A percentile compares a stretch with the other conserved stretches of the same genome.
These are phyloP conservation scores for Colletotrichum higginsianum DNA, from an alignment of 2,329 filamentous ascomycete species.

Conservation along the genomic window DNA sequence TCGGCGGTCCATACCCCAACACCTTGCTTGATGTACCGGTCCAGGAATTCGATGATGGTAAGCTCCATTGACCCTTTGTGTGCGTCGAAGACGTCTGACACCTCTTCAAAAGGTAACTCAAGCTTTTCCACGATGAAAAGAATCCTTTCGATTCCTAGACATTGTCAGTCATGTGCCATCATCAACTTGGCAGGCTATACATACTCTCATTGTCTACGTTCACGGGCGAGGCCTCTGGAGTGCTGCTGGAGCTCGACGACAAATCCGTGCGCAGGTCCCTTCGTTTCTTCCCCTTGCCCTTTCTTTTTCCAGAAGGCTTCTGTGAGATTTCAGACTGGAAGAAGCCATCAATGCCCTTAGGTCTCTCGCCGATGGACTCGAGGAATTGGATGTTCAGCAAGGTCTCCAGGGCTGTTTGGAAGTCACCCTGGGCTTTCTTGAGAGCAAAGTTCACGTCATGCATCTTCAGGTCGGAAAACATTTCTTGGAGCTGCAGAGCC, in stretches of 20 bases:
- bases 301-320: conserved; percentile 49
- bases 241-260: conserved; percentile 40
- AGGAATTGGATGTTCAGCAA: conserved; percentile 86
- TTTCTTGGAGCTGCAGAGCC: conserved; percentile 72
- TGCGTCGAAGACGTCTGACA: conserved; percentile 57
- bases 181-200: not conserved
- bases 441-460: conserved; percentile 78
- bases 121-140: conserved; percentile 61
- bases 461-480: conserved; percentile 79
- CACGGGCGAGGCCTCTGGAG: conserved; percentile 20
- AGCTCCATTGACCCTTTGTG: conserved; percentile 56
- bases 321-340: conserved; percentile 64
- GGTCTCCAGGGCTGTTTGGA: conserved; percentile 81
- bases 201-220: conserved; percentile 35
- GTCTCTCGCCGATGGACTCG: conserved; percentile 73
- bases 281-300: conserved; percentile 56
- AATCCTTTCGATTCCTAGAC: conserved; percentile 57
- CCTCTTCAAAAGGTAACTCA: conserved; percentile 57
- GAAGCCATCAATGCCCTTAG: conserved; percentile 89
- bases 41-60: conserved; percentile 59
- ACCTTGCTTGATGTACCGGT: conserved; percentile 58
- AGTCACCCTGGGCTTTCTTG: conserved; percentile 76
- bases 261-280: conserved; percentile 24
- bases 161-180: not conserved
- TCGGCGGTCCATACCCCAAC: conserved; percentile 43